These are phyloP conservation scores for Plasmodium vivax DNA, from an alignment of 169 alveolate species.

Conservation along the genomic window DNA sequence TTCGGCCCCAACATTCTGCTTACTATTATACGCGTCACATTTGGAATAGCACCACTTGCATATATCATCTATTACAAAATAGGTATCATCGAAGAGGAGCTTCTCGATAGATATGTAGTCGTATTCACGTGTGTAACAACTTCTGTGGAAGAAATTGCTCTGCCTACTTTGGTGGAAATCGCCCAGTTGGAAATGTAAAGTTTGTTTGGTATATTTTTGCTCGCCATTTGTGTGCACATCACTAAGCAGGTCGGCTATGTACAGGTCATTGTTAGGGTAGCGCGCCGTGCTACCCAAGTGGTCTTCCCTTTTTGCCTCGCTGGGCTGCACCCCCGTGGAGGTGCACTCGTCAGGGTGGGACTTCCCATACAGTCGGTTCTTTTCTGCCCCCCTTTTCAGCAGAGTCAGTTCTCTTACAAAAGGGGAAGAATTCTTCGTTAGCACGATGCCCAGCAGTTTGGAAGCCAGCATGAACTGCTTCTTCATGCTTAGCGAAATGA, in stretches of 20 bases:
- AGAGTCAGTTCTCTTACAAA: constrained; percentile 43
- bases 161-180: constrained; percentile 55
- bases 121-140: constrained; percentile 57
- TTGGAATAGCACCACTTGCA: constrained; percentile 51
- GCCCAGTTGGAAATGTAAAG: constrained; percentile 8
- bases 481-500: constrained; percentile 35
- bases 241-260: not conserved
- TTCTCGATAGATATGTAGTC: constrained; percentile 65
- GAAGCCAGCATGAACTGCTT: constrained; percentile 59
- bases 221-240: not conserved
- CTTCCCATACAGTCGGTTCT: not conserved
- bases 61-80: constrained; percentile 62
- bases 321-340: not conserved
- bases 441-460: constrained; percentile 42
- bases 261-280: not conserved
- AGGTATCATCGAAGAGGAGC: constrained; percentile 58
- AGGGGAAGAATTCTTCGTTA: constrained; percentile 57
- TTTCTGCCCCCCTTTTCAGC: not conserved
- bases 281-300: not conserved
- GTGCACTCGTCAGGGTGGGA: not conserved
- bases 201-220: not conserved
- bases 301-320: not conserved
- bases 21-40: constrained; percentile 31
- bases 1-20: constrained; percentile 7
- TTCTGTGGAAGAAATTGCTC: constrained; percentile 19